phyloP scores from a whole-genome alignment of 805 yeast species.

The Pichia ethanolica region DNA sequence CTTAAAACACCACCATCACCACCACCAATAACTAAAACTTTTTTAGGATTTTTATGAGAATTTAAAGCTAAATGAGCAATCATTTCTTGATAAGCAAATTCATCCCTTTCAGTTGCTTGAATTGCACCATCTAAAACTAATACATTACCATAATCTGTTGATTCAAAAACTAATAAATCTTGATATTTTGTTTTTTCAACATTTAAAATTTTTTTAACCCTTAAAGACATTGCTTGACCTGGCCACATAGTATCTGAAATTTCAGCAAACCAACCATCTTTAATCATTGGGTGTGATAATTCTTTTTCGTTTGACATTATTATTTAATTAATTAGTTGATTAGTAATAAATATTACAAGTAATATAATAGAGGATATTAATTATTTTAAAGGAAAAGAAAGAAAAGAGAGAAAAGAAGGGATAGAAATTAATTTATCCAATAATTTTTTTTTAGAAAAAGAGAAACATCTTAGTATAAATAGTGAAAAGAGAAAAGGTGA shows the following conservation, averaged over 20 bases:
- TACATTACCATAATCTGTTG: conserved; percentile 91
- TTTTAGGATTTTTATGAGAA: conserved; percentile 92
- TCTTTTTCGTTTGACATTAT: conserved; percentile 18
- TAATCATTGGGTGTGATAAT: conserved; percentile 49
- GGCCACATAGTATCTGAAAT: conserved; percentile 97
- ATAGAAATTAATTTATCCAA: background rate
- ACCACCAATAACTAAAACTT: conserved; percentile 92
- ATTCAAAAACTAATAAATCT: conserved; percentile 88
- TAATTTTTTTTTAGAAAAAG: too few relatives aligned
- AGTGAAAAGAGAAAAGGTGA: too few relatives aligned
- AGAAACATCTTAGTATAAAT: too few relatives aligned
- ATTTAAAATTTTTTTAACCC: conserved; percentile 80
- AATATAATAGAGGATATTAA: background rate
- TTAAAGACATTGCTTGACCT: conserved; percentile 92
- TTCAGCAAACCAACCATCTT: conserved; percentile 97
- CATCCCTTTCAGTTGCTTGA: conserved; percentile 96
- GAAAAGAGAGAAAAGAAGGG: background rate
- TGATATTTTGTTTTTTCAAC: conserved; percentile 84
- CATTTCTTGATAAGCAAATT: conserved; percentile 97
- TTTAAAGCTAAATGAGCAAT: conserved; percentile 88
- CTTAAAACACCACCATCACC: conserved; percentile 99
- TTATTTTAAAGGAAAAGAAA: background rate
- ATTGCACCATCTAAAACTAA: conserved; percentile 90
- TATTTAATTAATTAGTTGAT: too few relatives aligned
- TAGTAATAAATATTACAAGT: background rate